phyloP scores from a whole-genome alignment of 345 rosid species.

The Linum trigynum region DNA sequence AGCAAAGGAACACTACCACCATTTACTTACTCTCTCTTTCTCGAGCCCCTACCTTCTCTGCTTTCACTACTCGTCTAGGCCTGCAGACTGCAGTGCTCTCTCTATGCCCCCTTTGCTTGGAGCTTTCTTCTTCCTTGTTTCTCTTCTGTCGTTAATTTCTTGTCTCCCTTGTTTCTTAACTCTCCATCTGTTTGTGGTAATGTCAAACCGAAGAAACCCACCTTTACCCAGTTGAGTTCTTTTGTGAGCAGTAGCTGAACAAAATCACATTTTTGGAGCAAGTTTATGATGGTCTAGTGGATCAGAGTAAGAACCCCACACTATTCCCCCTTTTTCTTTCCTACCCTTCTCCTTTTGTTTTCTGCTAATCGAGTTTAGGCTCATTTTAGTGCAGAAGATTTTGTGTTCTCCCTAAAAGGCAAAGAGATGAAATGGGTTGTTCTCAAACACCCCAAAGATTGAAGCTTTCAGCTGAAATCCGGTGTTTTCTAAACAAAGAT shows the following conservation, averaged over 20 bases:
- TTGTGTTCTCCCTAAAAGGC: background rate
- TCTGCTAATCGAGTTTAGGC: slow-evolving; percentile 2
- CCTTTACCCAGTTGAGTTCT: background rate
- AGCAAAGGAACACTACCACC: background rate
- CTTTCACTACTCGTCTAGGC: background rate
- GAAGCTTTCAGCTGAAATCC: slow-evolving; percentile 3
- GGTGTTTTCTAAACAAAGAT: slow-evolving; percentile 8
- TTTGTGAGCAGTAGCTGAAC: background rate
- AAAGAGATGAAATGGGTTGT: slow-evolving; percentile 17
- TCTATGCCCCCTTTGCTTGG: background rate
- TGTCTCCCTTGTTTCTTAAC: background rate
- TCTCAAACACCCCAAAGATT: slow-evolving; percentile 5
- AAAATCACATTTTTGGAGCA: too few relatives aligned
- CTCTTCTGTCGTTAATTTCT: background rate
- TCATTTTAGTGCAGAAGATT: background rate
- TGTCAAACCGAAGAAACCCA: background rate
- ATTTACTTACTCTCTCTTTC: slow-evolving; percentile 29
- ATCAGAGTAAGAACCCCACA: background rate
- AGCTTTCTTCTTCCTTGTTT: background rate
- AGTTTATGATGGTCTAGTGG: too few relatives aligned
- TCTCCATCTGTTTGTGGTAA: background rate
- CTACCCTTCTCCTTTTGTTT: background rate
- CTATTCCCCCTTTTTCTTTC: background rate
- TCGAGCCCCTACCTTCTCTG: slow-evolving; percentile 35
- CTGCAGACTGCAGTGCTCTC: slow-evolving; percentile 1